Conservation (phyloP, 2,329 filamentous ascomycete species). For the Ophiocordyceps unilateralis region DNA sequence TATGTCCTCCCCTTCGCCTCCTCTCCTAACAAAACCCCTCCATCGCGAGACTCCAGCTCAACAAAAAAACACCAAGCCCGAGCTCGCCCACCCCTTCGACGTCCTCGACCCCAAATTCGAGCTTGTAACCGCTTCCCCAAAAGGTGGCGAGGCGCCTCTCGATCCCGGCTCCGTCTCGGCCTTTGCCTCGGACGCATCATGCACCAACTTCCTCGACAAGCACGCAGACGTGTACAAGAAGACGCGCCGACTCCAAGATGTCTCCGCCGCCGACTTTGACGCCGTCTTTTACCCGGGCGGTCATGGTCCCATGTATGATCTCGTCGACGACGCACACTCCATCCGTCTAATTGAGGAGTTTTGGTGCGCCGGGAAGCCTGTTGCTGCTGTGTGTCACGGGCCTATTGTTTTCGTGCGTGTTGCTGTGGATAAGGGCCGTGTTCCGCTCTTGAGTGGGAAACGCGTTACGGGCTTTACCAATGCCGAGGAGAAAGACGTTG, state of each 20-base stretch:
- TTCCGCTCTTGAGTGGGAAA: slow-evolving; percentile 35
- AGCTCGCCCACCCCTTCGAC: slow-evolving; percentile 48
- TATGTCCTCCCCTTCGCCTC: slow-evolving; percentile 11
- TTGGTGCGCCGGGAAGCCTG: slow-evolving; percentile 39
- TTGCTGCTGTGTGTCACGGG: slow-evolving; percentile 53
- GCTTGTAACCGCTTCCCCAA: slow-evolving; percentile 42
- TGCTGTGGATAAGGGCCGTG: slow-evolving; percentile 26
- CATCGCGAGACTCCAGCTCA: too few species aligned
- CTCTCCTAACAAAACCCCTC: neutral
- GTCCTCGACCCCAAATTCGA: slow-evolving; percentile 35
- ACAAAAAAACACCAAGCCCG: slow-evolving; percentile 22
- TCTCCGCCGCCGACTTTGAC: slow-evolving; percentile 43
- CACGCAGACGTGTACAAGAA: slow-evolving; percentile 44
- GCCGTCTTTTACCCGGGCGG: slow-evolving; percentile 42
- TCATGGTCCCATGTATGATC: slow-evolving; percentile 51
- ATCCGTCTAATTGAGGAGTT: slow-evolving; percentile 46
- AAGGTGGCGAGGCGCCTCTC: slow-evolving; percentile 42
- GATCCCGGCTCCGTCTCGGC: slow-evolving; percentile 39
- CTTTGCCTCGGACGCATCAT: slow-evolving; percentile 35
- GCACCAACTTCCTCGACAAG: slow-evolving; percentile 35
- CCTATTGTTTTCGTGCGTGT: slow-evolving; percentile 45
- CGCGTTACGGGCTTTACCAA: slow-evolving; percentile 46
- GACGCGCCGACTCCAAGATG: slow-evolving; percentile 38
- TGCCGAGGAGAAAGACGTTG: slow-evolving; percentile 31
- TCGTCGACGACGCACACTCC: slow-evolving; percentile 37